Conservation (phyloP, 352 stramenopile species). For the Phytophthora fragariaefolia region DNA sequence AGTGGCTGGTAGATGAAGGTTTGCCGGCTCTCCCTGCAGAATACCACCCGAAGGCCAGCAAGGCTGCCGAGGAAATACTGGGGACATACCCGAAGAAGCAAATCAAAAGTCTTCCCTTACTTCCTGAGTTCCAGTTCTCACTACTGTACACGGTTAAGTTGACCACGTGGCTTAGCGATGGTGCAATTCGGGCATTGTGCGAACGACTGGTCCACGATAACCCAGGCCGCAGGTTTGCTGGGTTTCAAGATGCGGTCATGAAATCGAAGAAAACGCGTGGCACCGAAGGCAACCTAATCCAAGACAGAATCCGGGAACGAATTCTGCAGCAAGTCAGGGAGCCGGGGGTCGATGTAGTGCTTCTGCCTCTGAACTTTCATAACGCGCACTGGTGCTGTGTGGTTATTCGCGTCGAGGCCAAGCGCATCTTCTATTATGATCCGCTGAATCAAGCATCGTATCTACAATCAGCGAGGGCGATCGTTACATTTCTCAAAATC, state of each 20-base stretch:
- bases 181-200: conserved; percentile 2
- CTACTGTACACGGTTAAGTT: conserved; percentile 9
- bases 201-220: not conserved
- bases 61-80: not conserved
- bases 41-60: not conserved
- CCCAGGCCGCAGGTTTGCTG: not conserved
- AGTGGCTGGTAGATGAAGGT: not conserved
- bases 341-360: not conserved
- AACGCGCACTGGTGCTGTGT: conserved; percentile 24
- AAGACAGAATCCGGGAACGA: not conserved
- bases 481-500: too few relatives aligned
- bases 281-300: too few relatives aligned
- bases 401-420: not conserved
- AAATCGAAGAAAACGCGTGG: too few relatives aligned
- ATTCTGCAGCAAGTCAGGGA: not conserved
- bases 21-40: not conserved
- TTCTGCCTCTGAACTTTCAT: conserved; percentile 14
- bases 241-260: too few relatives aligned
- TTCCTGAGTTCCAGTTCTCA: not conserved
- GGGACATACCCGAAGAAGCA: conserved; percentile 3
- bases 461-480: not conserved
- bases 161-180: conserved; percentile 3
- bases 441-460: conserved; percentile 2
- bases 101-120: not conserved
- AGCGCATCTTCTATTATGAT: conserved; percentile 18